Conservation (phyloP, 1,284 basidiomycete species). For the Ceratobasidium sp. region DNA sequence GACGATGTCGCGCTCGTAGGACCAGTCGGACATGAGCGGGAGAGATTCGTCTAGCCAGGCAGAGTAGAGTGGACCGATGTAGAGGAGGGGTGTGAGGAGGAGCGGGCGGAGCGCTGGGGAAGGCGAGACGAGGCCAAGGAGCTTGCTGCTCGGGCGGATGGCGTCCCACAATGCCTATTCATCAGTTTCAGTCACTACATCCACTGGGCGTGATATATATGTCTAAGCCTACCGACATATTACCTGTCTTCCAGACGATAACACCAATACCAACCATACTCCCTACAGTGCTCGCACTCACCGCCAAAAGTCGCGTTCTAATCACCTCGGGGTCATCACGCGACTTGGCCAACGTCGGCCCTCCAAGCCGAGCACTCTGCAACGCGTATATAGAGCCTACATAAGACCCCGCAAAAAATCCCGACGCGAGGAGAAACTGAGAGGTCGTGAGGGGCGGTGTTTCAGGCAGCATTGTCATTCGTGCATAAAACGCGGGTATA, state of each 20-base stretch:
- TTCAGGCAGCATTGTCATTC: constrained; percentile 1
- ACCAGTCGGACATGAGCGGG: constrained; percentile 71
- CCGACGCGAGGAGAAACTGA: constrained; percentile 62
- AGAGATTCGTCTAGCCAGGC: constrained; percentile 66
- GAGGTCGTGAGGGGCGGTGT: constrained; percentile 50
- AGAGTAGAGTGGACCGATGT: constrained; percentile 83
- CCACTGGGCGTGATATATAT: not conserved
- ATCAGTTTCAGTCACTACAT: not conserved
- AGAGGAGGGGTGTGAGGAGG: constrained; percentile 79
- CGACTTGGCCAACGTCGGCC: constrained; percentile 61
- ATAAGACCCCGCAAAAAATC: constrained; percentile 63
- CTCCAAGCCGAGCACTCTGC: constrained; percentile 62
- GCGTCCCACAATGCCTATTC: constrained; percentile 30
- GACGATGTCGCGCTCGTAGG: constrained; percentile 58
- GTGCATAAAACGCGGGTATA: too few relatives aligned
- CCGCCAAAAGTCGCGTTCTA: constrained; percentile 70
- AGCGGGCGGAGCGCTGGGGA: constrained; percentile 51
- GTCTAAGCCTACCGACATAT: constrained; percentile 33
- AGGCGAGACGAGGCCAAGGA: constrained; percentile 55
- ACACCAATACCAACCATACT: constrained; percentile 61
- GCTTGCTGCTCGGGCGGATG: constrained; percentile 33
- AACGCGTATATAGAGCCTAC: constrained; percentile 73
- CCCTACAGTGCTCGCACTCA: constrained; percentile 64
- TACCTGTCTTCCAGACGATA: constrained; percentile 44
- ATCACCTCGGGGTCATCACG: constrained; percentile 82